Base-by-base conservation (phyloP, 2,329 filamentous ascomycete species). In the Fusarium odoratissimum region DNA sequence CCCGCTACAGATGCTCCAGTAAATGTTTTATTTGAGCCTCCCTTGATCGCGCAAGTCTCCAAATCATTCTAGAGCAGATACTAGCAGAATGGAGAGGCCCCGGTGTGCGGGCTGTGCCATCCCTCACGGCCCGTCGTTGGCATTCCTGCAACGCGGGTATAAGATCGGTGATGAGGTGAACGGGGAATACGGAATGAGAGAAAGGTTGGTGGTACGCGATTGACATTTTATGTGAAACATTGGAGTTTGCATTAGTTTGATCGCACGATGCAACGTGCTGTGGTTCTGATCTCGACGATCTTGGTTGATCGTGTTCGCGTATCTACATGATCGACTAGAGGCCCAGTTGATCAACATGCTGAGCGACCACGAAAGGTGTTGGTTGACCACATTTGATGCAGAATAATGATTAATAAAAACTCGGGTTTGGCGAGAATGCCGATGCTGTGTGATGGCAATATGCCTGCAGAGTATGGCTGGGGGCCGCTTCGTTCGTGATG, bases 21-120 rank as follows among this genome's bases (percentile, higher is more conserved):
- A 33, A 55, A 49, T 62, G 64, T 62, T 40, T 69, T 12, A 64
- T 41, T 38, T 35, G 40, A 69, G 49, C 66, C 66, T 69, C 64
- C 66, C 66, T 69, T 65, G 23, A 61, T 40, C 49, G 13, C 23
- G 17, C 31, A 38, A 52, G 19, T 52, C 49, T 28, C 13, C 31
- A 40, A 28, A n/a, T 9, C 11, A 38, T 33, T 37, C 23, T 25
- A 54, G 37, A 52, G 25, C 12, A 23, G 37, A 61, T 40, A 16
- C 28, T 13, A 19, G 28, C 5, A 17, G 19, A 10, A 14, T 21
- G 13, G 28, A 46, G 46, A 35, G n/a, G 3, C 14, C 35, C 31
- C n/a, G 40, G 19, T 25, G 31, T 28, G 7, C 31, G 31, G 35
- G 19, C 54, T 13, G 11, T 64, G 46, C 25, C 37, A 57, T 57